A percentile compares a stretch with the other conserved stretches of the same genome.
Conservation (phyloP, 441 rosid genomes). For the Erodium texanum region DNA sequence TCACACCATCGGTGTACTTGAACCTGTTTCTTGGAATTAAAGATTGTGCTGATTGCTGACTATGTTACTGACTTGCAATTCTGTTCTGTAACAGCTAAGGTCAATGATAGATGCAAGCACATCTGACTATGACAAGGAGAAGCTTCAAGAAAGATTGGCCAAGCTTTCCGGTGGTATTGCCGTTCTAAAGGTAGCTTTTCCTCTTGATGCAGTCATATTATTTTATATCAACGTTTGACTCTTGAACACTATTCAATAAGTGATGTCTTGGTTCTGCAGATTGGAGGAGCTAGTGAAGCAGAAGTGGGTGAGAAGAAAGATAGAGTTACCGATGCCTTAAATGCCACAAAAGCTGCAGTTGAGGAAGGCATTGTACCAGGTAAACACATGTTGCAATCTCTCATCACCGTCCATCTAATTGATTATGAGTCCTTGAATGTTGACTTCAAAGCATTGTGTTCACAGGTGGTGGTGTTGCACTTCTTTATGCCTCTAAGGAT, state of each 20-base stretch:
- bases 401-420: not conserved
- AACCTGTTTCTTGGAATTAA: too few relatives aligned
- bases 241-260: not conserved
- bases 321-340: slow-evolving; percentile 87
- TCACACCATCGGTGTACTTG: not conserved
- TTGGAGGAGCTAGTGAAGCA: slow-evolving; percentile 83
- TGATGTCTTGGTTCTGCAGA: slow-evolving; percentile 32
- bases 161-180: slow-evolving; percentile 89
- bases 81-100: slow-evolving; percentile 43
- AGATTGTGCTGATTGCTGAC: not conserved
- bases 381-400: slow-evolving; percentile 16
- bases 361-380: slow-evolving; percentile 97
- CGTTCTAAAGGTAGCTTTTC: slow-evolving; percentile 45
- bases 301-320: slow-evolving; percentile 96
- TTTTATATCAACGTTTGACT: not conserved
- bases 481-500: slow-evolving; percentile 59
- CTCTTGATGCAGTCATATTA: not conserved
- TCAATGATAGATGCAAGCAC: slow-evolving; percentile 57
- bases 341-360: slow-evolving; percentile 89
- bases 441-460: not conserved
- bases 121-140: slow-evolving; percentile 73
- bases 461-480: slow-evolving; percentile 88
- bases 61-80: not conserved
- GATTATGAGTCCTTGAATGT: not conserved
- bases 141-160: slow-evolving; percentile 81